Percentiles rank a stretch among this genome's conserved stretches.
phyloP scores from a whole-genome alignment of 768 basidiomycete genomes.

The Auriscalpium microsporum region DNA sequence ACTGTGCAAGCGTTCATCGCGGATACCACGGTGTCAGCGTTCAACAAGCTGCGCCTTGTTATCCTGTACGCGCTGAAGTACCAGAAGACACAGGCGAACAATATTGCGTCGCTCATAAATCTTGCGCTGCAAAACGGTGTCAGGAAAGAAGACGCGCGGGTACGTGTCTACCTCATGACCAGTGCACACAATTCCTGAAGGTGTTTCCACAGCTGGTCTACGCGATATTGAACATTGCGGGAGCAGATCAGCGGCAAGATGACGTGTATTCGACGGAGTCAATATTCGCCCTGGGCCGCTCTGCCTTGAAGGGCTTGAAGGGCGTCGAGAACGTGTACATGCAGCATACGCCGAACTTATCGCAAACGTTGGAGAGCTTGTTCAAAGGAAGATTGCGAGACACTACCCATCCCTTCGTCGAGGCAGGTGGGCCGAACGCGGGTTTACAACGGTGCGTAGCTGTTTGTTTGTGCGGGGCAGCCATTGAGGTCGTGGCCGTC shows the following conservation, averaged over 20 bases:
- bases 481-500: neutral
- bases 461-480: neutral
- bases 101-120: slow-evolving; percentile 73
- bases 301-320: slow-evolving; percentile 92
- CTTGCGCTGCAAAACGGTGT: slow-evolving; percentile 71
- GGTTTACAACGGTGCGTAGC: slow-evolving; percentile 55
- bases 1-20: slow-evolving; percentile 74
- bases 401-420: slow-evolving; percentile 83
- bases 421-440: slow-evolving; percentile 60
- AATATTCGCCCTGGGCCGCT: slow-evolving; percentile 86
- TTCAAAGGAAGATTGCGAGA: slow-evolving; percentile 83
- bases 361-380: slow-evolving; percentile 84
- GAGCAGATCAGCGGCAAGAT: slow-evolving; percentile 93
- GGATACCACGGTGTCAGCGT: slow-evolving; percentile 55
- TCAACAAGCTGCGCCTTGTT: slow-evolving; percentile 83
- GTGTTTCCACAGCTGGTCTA: slow-evolving; percentile 67
- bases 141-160: slow-evolving; percentile 66
- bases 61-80: slow-evolving; percentile 92
- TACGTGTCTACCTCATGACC: slow-evolving; percentile 21
- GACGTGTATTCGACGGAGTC: slow-evolving; percentile 96
- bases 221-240: slow-evolving; percentile 85
- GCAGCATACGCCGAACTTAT: slow-evolving; percentile 89
- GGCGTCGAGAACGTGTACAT: slow-evolving; percentile 99
- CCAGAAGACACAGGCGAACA: slow-evolving; percentile 78
- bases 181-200: neutral